Evolutionary conservation across 768 basidiomycete species (phyloP), one percentile per base, ranked within the genome.

Genomic region (Termitomyces sp.): DNA sequence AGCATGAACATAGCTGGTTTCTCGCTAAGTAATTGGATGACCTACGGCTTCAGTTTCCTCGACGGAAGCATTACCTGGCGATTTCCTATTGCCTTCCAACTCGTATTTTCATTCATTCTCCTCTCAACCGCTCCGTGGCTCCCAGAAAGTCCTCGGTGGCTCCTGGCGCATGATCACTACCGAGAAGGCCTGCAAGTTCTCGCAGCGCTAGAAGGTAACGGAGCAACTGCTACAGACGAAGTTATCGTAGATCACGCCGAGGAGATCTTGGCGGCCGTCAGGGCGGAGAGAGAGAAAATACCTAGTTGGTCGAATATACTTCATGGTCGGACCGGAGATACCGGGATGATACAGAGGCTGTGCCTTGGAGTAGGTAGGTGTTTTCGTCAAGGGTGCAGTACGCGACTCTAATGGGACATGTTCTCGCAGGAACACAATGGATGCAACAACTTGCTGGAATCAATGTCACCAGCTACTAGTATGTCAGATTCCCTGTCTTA

Each of bases 391-490:
- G n/a, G n/a, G 17, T 8, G 10, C 5, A 10, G 0, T 20, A 51
- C 25, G 32, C 25, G 34, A 15, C 32, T 20, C 46, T 43, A 17
- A 50, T 51, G n/a, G 36, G 32, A 56, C 25, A 9, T 38, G 15
- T 51, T 32, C 11, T 4, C 11, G 57, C 52, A 79, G 81, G 79
- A 12, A 80, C 79, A 0, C 80, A 82, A 59, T 79, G 78, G 74
- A 82, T 82, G 81, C 81, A 82, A 61, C 80, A 82, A 62, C 71
- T 81, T 7, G 79, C 77, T 31, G 80, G 80, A 29, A 81, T 82
- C 56, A 83, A 83, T 52, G 81, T 83, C 17, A 83, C 80, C 1
- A 81, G 80, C 64, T 82, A 82, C 68, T 82, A 82, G 80, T 80
- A 49, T 38, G 76, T 64, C 1, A 34, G 29, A 1, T 54, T 34